phyloP scores from a whole-genome alignment of 169 alveolate genomes.

The Plasmodium adleri region DNA sequence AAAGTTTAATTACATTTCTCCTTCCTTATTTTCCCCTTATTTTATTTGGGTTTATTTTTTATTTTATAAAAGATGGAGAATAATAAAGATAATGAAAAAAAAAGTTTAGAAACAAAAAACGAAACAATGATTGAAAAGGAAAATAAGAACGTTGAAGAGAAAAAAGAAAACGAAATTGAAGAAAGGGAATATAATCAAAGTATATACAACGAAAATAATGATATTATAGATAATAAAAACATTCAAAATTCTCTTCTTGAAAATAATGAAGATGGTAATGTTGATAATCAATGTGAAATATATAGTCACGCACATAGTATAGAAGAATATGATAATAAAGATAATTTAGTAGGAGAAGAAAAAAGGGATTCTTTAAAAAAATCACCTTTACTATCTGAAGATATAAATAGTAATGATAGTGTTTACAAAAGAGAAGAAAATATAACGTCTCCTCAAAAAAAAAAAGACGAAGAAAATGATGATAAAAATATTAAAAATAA shows the following conservation, averaged over 20 bases:
- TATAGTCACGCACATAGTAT: neutral
- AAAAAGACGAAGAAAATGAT: slow-evolving; percentile 38
- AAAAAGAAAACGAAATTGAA: no score
- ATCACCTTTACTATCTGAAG: neutral
- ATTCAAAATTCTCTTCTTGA: slow-evolving; percentile 1
- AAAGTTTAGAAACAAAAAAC: no score
- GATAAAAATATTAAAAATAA: slow-evolving; percentile 13
- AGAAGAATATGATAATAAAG: neutral
- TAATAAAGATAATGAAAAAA: no score
- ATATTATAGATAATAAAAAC: no score
- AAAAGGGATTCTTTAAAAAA: slow-evolving; percentile 12
- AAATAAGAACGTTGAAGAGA: no score
- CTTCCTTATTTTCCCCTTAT: no score
- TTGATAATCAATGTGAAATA: neutral
- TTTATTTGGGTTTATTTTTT: no score
- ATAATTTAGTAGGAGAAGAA: slow-evolving; percentile 8
- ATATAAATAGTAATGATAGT: neutral
- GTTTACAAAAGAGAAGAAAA: slow-evolving; percentile 26
- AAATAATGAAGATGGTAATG: slow-evolving; percentile 15
- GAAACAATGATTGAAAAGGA: no score
- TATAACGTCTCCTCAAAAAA: neutral
- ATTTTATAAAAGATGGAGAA: no score
- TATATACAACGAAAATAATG: no score
- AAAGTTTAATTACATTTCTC: no score
- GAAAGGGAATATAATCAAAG: no score